phyloP scores from a whole-genome alignment of 2,329 filamentous ascomycete species.

The Aspergillus sp. region DNA sequence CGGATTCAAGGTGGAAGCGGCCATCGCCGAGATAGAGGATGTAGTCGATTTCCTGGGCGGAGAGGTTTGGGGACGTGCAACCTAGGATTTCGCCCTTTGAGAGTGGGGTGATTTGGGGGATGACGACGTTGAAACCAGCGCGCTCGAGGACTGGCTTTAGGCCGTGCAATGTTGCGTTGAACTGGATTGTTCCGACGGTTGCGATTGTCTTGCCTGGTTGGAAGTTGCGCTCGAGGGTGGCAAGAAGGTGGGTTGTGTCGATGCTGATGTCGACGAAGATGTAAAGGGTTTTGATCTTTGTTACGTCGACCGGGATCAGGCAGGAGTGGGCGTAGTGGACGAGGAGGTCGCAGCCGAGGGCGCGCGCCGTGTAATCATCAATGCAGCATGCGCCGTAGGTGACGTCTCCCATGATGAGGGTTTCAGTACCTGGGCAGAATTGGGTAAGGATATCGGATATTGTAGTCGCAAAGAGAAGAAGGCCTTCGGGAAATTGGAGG shows the following conservation, averaged over 20 bases:
- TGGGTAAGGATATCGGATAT: slow-evolving; percentile 94
- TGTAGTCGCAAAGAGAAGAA: slow-evolving; percentile 93
- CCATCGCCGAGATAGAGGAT: slow-evolving; percentile 91
- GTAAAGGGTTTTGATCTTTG: slow-evolving; percentile 94
- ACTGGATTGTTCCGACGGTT: slow-evolving; percentile 95
- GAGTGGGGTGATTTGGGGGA: slow-evolving; percentile 89
- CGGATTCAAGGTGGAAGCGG: slow-evolving; percentile 92
- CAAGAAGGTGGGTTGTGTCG: slow-evolving; percentile 81
- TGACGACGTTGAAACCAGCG: slow-evolving; percentile 79
- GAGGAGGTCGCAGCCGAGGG: slow-evolving; percentile 88
- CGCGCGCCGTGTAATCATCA: slow-evolving; percentile 94
- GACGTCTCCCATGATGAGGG: slow-evolving; percentile 97
- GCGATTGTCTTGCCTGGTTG: slow-evolving; percentile 81
- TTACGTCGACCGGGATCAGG: slow-evolving; percentile 92
- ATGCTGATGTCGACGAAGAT: slow-evolving; percentile 98
- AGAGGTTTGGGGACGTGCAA: slow-evolving; percentile 85
- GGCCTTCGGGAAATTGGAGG: slow-evolving; percentile 94
- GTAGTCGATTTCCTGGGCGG: slow-evolving; percentile 63
- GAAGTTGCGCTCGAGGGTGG: slow-evolving; percentile 87
- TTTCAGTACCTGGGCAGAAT: slow-evolving; percentile 89
- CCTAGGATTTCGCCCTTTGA: slow-evolving; percentile 95
- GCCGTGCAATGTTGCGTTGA: slow-evolving; percentile 94
- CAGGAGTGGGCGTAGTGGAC: slow-evolving; percentile 98
- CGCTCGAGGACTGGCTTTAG: slow-evolving; percentile 74
- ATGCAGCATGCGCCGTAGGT: slow-evolving; percentile 99